A percentile compares a stretch with the other conserved stretches of the same genome.
Evolutionary conservation across 192 early-diverging fungal genomes (phyloP).

Genomic region (Coemansia sp.): DNA sequence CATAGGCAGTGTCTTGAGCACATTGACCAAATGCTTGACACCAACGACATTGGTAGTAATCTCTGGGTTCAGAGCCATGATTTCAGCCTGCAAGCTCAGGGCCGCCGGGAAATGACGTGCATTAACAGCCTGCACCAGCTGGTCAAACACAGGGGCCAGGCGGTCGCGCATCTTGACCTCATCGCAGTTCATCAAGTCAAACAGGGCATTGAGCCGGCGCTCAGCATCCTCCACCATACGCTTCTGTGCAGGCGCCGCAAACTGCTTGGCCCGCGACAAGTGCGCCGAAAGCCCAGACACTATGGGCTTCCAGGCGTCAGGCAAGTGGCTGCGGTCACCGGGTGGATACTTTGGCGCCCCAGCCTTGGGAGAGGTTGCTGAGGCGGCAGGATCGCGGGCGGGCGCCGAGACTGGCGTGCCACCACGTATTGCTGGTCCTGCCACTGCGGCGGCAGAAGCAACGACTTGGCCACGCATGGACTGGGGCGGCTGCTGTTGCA

Average conservation of each 20-base stretch:
- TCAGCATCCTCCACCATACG: constrained; percentile 81
- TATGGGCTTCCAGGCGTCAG: constrained; percentile 65
- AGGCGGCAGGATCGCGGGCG: neutral
- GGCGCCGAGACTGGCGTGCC: neutral
- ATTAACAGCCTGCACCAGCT: constrained; percentile 61
- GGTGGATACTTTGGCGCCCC: constrained; percentile 51
- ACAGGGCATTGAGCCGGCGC: constrained; percentile 72
- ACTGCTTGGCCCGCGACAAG: constrained; percentile 53
- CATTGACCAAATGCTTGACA: constrained; percentile 67
- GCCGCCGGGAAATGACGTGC: constrained; percentile 56
- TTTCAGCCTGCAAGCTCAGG: constrained; percentile 60
- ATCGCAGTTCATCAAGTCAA: constrained; percentile 84
- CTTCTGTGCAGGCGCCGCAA: constrained; percentile 64
- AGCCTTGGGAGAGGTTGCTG: neutral
- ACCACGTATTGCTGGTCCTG: constrained; percentile 14
- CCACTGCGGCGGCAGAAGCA: constrained; percentile 13
- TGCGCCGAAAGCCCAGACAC: constrained; percentile 55
- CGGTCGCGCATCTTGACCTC: constrained; percentile 62
- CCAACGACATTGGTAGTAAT: constrained; percentile 63
- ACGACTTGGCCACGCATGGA: constrained; percentile 30
- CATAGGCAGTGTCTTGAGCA: constrained; percentile 38
- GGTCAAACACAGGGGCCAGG: constrained; percentile 55
- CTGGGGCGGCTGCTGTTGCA: constrained; percentile 12
- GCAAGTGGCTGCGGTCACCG: constrained; percentile 84
- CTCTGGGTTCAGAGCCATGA: constrained; percentile 67